These are phyloP conservation scores for Smallanthus sonchifolius DNA, from an alignment of 129 eudicot species.

Conservation along the genomic window DNA sequence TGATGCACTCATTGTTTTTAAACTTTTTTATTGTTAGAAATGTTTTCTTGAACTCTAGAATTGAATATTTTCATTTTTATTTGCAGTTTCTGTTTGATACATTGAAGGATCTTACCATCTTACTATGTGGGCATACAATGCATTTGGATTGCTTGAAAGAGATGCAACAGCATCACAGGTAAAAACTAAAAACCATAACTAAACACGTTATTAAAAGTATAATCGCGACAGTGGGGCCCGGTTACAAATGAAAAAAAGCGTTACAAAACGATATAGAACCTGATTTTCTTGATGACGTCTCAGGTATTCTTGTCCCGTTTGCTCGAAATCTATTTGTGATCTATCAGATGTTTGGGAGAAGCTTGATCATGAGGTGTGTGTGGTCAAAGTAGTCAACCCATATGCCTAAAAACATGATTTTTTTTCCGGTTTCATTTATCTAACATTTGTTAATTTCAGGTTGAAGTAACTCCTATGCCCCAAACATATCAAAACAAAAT, in stretches of 20 bases:
- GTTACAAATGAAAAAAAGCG: neutral
- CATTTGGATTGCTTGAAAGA: conserved; percentile 53
- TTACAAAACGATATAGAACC: neutral
- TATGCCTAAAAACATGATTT: neutral
- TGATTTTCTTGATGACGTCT: conserved; percentile 5
- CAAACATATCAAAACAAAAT: conserved; percentile 43
- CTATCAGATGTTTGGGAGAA: conserved; percentile 57
- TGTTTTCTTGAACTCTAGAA: neutral
- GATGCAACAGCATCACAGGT: conserved; percentile 56
- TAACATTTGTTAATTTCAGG: conserved; percentile 28
- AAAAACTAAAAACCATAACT: neutral
- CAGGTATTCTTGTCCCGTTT: conserved; percentile 78
- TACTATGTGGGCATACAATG: conserved; percentile 68
- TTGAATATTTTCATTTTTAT: neutral
- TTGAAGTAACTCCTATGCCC: conserved; percentile 57
- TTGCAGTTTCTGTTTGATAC: conserved; percentile 66
- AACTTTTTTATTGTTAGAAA: neutral
- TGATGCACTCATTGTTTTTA: neutral
- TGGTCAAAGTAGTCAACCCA: neutral
- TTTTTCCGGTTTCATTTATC: neutral
- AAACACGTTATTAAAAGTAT: neutral
- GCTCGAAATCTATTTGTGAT: conserved; percentile 71
- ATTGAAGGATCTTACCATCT: conserved; percentile 41
- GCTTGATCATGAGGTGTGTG: conserved; percentile 52
- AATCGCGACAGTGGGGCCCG: neutral